Evolutionary conservation across 345 rosid species (phyloP).

Genomic region (Sonneratia caseolaris): DNA sequence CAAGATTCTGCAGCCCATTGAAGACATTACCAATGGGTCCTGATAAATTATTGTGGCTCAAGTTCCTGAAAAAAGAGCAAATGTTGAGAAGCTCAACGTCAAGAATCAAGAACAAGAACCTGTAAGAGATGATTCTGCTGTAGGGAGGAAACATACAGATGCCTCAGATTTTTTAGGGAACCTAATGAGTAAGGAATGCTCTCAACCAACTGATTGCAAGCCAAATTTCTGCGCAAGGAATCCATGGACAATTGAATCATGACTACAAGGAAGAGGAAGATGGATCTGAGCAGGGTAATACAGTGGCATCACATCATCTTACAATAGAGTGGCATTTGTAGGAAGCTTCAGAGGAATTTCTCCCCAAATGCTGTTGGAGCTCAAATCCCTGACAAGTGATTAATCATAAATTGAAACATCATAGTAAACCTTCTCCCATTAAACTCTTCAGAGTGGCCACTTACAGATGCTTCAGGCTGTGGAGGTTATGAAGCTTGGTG

Average conservation of each 20-base stretch:
- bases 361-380: constrained; percentile 57
- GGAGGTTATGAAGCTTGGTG: constrained; percentile 57
- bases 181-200: constrained; percentile 60
- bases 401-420: constrained; percentile 3
- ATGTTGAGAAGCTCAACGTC: not conserved
- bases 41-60: constrained; percentile 67
- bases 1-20: constrained; percentile 46
- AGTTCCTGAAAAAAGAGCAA: constrained; percentile 42
- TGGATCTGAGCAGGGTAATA: not conserved
- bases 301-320: constrained; percentile 16
- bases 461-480: constrained; percentile 59
- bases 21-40: constrained; percentile 90
- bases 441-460: constrained; percentile 12
- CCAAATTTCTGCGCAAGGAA: constrained; percentile 51
- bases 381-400: constrained; percentile 50
- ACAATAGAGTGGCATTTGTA: constrained; percentile 72
- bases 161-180: constrained; percentile 43
- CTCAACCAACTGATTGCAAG: constrained; percentile 53
- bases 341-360: constrained; percentile 72
- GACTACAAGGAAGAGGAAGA: not conserved
- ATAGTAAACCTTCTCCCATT: not conserved
- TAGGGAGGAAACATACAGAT: constrained; percentile 40
- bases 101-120: not conserved
- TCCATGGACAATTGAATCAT: not conserved
- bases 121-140: not conserved